Conservation (phyloP, 352 stramenopile genomes). For the Pythium rhizo-oryzae region DNA sequence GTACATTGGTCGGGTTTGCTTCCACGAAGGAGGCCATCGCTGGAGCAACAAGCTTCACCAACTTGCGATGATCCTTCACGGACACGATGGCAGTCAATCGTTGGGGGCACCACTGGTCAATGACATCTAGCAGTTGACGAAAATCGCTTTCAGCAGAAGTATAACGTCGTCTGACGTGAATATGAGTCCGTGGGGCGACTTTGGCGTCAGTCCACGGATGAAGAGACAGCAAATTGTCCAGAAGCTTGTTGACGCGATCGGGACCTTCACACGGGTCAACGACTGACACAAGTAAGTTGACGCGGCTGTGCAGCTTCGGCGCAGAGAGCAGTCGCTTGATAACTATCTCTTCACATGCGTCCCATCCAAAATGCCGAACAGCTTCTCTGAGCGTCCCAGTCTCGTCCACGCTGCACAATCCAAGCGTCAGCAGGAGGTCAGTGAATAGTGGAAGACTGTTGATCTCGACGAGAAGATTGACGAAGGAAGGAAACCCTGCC, state of each 20-base stretch:
- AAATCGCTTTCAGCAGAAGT: no score
- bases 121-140: not conserved
- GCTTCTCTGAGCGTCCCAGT: not conserved
- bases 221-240: not conserved
- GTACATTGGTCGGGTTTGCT: not conserved
- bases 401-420: not conserved
- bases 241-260: not conserved
- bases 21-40: not conserved
- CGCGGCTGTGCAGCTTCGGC: not conserved
- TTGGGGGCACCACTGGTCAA: not conserved
- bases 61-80: not conserved
- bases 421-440: not conserved
- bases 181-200: no score
- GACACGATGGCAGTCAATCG: not conserved
- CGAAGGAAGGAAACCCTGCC: not conserved
- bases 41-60: not conserved
- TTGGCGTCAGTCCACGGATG: not conserved
- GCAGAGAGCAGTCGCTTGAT: not conserved
- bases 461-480: not conserved
- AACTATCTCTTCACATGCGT: not conserved
- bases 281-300: not conserved
- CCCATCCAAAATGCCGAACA: not conserved
- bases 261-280: not conserved
- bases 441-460: not conserved
- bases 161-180: no score